phyloP scores from a whole-genome alignment of 345 rosid species.

The Triadica sebifera region DNA sequence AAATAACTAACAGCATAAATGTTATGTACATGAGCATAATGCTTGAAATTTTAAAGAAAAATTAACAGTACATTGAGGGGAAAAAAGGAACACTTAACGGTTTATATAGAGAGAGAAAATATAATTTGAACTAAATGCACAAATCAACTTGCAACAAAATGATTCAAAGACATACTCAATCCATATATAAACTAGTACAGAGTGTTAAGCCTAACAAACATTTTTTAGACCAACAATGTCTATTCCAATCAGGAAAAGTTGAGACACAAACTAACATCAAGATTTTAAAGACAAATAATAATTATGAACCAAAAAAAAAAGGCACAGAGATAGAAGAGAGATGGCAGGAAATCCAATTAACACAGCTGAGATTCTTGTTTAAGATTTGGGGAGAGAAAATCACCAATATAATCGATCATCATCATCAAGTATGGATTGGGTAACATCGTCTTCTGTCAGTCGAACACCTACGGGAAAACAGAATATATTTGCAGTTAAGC shows the following conservation, averaged over 20 bases:
- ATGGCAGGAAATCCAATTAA: slow-evolving; percentile 1
- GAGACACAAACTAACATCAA: not conserved
- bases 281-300: not conserved
- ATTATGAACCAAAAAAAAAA: not conserved
- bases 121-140: too few relatives aligned
- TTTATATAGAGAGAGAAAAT: too few relatives aligned
- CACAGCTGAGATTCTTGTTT: not conserved
- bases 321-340: not conserved
- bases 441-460: slow-evolving; percentile 36
- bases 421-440: slow-evolving; percentile 31
- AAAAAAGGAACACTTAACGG: too few relatives aligned
- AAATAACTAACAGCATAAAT: not conserved
- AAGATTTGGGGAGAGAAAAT: slow-evolving; percentile 20
- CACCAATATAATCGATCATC: slow-evolving; percentile 60
- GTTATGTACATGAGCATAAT: not conserved
- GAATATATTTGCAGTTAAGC: slow-evolving; percentile 11
- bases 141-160: too few relatives aligned
- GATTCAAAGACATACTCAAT: not conserved
- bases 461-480: slow-evolving; percentile 31
- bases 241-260: not conserved
- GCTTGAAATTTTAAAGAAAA: not conserved
- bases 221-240: not conserved
- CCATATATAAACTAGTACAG: not conserved
- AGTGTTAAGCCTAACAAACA: not conserved
- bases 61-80: too few relatives aligned